phyloP scores from a whole-genome alignment of 192 early-diverging fungal species.

The Blastocladiella britannica region DNA sequence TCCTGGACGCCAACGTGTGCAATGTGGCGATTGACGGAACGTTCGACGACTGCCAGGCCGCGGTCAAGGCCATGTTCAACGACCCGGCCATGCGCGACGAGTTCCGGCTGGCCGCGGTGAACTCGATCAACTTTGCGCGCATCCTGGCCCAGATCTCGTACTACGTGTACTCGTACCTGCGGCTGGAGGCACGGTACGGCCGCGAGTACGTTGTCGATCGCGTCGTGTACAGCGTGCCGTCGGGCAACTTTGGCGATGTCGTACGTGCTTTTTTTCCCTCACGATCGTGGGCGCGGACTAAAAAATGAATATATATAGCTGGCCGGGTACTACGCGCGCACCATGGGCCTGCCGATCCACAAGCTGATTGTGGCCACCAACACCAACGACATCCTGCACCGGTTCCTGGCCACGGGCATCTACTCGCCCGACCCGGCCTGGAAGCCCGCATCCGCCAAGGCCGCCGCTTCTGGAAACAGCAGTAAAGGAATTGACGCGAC shows the following conservation, averaged over 20 bases:
- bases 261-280: neutral
- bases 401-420: conserved; percentile 67
- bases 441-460: conserved; percentile 10
- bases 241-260: conserved; percentile 96
- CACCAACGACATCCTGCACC: conserved; percentile 87
- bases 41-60: conserved; percentile 96
- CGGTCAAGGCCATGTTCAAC: conserved; percentile 75
- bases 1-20: conserved; percentile 79
- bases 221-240: conserved; percentile 63
- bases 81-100: conserved; percentile 47
- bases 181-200: conserved; percentile 8
- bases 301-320: conserved; percentile 36
- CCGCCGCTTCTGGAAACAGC: no score
- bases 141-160: conserved; percentile 90
- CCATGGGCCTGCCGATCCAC: conserved; percentile 74
- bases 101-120: conserved; percentile 77
- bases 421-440: conserved; percentile 48
- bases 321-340: conserved; percentile 76
- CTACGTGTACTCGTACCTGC: conserved; percentile 86
- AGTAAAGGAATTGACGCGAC: no score
- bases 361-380: conserved; percentile 84
- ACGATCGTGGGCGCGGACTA: neutral
- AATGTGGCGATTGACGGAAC: conserved; percentile 81
- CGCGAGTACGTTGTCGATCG: no score
- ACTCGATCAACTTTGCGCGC: conserved; percentile 98